Percentiles rank a stretch among this genome's conserved stretches.
phyloP scores from a whole-genome alignment of 2,329 filamentous ascomycete genomes.

The Ceratocystis variospora region DNA sequence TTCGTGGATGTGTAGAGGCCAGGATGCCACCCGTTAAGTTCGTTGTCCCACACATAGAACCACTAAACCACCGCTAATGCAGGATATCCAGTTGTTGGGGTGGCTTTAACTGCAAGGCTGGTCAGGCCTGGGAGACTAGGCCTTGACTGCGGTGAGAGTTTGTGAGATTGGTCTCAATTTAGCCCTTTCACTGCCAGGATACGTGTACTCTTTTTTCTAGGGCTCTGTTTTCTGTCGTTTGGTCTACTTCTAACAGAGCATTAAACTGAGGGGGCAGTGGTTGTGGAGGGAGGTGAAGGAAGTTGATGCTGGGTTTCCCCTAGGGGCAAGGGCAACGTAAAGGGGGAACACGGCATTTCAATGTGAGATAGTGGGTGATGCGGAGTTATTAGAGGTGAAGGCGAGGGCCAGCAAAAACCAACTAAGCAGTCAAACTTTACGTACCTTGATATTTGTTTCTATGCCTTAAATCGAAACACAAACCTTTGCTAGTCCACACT shows the following conservation, averaged over 20 bases:
- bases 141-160: slow-evolving; percentile 9
- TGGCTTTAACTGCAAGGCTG: slow-evolving; percentile 4
- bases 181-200: slow-evolving; percentile 6
- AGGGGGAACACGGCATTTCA: background rate
- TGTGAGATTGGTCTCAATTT: slow-evolving; percentile 9
- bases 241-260: background rate
- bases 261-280: background rate
- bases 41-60: background rate
- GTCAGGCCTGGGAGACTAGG: background rate
- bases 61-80: background rate
- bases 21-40: background rate
- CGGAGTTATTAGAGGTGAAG: background rate
- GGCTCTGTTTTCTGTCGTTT: background rate
- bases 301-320: background rate
- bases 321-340: background rate
- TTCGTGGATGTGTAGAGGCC: background rate
- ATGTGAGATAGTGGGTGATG: background rate
- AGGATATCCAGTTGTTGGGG: slow-evolving; percentile 4
- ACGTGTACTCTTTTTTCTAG: slow-evolving; percentile 2
- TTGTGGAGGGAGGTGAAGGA: background rate
- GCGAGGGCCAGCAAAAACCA: background rate
- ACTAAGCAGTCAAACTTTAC: background rate
- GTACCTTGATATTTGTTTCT: background rate
- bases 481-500: background rate
- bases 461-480: slow-evolving; percentile 2